Percentiles rank a stretch among this genome's conserved stretches.
These are phyloP conservation scores for Populus davidiana DNA, from an alignment of 345 rosid species.

Conservation along the genomic window DNA sequence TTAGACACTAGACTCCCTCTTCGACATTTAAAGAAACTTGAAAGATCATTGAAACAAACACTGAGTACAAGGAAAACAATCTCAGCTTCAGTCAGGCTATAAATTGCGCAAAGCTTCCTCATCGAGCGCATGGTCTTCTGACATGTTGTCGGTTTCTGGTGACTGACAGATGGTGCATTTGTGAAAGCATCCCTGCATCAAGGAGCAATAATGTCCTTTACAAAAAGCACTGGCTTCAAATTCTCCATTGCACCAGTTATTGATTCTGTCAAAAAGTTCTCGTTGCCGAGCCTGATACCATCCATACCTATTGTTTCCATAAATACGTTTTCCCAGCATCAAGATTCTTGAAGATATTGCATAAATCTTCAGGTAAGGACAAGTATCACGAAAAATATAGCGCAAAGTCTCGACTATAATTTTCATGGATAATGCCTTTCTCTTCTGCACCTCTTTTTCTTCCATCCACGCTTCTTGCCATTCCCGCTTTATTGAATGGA, in stretches of 20 bases:
- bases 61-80: too few relatives aligned
- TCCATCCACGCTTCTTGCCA: conserved; percentile 1
- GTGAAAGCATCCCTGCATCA: background rate
- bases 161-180: background rate
- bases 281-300: background rate
- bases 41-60: too few relatives aligned
- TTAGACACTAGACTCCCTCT: too few relatives aligned
- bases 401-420: background rate
- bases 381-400: background rate
- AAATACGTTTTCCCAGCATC: background rate
- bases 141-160: background rate
- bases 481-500: background rate
- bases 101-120: background rate
- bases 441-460: background rate
- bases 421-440: background rate
- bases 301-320: background rate
- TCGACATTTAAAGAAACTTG: too few relatives aligned
- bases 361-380: background rate
- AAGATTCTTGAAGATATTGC: background rate
- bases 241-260: background rate
- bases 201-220: background rate
- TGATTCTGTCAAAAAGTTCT: background rate
- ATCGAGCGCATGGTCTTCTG: background rate
- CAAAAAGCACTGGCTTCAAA: background rate
- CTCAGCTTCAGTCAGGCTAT: background rate